Percentiles rank a stretch among this genome's conserved stretches.
Evolutionary conservation across 2,329 filamentous ascomycete species (phyloP).

Genomic region (Exophiala alcalophila): DNA sequence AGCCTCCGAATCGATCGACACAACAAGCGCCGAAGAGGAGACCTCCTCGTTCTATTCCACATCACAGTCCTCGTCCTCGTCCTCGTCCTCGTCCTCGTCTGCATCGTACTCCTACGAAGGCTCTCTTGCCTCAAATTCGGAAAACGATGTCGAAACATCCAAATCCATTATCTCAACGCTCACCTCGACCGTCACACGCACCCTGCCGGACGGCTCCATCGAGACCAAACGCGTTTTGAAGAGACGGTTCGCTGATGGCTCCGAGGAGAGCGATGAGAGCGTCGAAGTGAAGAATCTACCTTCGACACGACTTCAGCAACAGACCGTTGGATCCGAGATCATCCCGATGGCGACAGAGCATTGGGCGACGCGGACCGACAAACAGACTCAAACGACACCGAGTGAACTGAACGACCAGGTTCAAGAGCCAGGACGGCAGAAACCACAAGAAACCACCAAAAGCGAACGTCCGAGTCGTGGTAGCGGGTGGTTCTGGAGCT

Average conservation of each 20-base stretch:
- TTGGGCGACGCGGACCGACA: not conserved
- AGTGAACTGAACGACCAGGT: not conserved
- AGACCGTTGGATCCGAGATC: not conserved
- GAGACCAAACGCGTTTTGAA: conserved; percentile 58
- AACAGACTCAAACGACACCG: conserved; percentile 13
- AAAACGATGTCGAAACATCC: too few species aligned
- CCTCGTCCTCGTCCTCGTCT: conserved; percentile 10
- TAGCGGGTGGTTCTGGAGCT: conserved; percentile 26
- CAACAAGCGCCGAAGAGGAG: not conserved
- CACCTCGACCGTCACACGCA: conserved; percentile 56
- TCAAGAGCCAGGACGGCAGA: not conserved
- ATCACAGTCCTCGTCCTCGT: conserved; percentile 6
- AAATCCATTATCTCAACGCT: conserved; percentile 52
- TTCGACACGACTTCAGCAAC: too few species aligned
- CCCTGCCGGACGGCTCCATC: conserved; percentile 56
- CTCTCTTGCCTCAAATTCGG: too few species aligned
- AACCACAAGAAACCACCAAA: not conserved
- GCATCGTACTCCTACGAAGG: not conserved
- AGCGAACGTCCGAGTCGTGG: not conserved
- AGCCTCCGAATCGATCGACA: not conserved
- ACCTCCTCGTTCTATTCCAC: conserved; percentile 3
- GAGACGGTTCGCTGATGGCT: conserved; percentile 58
- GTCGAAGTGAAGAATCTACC: conserved; percentile 15
- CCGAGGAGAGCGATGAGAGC: conserved; percentile 58
- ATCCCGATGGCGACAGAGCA: conserved; percentile 1